phyloP scores from a whole-genome alignment of 371 early-diverging fungal species.

The Saksenaea oblongispora region DNA sequence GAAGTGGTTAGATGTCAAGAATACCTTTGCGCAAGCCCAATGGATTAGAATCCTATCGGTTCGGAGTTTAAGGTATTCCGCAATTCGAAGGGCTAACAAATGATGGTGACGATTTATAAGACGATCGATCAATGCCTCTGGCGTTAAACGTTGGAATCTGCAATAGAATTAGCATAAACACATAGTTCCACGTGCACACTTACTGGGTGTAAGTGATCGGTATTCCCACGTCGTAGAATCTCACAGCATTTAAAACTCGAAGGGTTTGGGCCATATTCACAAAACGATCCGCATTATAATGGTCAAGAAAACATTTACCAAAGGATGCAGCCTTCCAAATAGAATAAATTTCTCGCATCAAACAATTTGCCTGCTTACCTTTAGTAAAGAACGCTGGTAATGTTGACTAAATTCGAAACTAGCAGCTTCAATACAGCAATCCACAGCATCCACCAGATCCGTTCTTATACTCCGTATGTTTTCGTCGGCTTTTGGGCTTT shows the following conservation, averaged over 20 bases:
- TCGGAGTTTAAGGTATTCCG: conserved; percentile 81
- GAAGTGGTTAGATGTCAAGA: not conserved
- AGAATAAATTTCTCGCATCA: not conserved
- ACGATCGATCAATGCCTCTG: conserved; percentile 80
- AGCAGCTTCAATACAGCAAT: conserved; percentile 93
- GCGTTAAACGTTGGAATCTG: conserved; percentile 75
- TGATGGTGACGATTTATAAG: conserved; percentile 85
- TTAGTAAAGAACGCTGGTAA: conserved; percentile 78
- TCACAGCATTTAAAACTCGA: conserved; percentile 88
- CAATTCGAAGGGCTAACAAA: conserved; percentile 81
- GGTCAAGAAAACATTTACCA: conserved; percentile 90
- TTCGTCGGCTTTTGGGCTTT: conserved; percentile 92
- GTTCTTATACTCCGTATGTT: conserved; percentile 85
- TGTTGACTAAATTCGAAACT: conserved; percentile 79
- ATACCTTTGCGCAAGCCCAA: conserved; percentile 94
- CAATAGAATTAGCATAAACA: not conserved
- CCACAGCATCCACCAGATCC: conserved; percentile 85
- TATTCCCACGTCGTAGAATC: conserved; percentile 83
- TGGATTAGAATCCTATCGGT: conserved; percentile 84
- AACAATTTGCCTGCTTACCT: conserved; percentile 32
- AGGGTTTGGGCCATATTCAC: conserved; percentile 86
- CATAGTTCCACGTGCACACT: conserved; percentile 10
- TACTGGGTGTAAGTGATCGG: conserved; percentile 90
- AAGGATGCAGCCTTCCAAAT: conserved; percentile 85
- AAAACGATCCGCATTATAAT: conserved; percentile 83